Percentiles rank a stretch among this genome's conserved stretches.
Conservation (phyloP, 306 rosid genomes). For the Cicer yamashitae region DNA sequence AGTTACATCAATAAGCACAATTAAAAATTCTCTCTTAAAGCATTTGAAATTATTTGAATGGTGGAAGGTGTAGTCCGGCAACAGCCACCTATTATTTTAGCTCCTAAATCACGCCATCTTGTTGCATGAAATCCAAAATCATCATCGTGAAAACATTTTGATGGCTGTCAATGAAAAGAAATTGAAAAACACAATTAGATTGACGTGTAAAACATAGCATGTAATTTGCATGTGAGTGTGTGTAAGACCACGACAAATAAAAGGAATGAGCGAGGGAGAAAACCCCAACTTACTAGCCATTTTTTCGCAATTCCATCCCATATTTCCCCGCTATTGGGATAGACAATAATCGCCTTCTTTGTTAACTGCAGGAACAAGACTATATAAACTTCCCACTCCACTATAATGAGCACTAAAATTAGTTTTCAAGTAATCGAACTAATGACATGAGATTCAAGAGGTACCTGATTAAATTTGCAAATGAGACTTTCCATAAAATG, state of each 20-base stretch:
- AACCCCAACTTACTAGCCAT: constrained; percentile 72
- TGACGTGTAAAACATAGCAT: constrained; percentile 12
- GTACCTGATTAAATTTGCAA: constrained; percentile 70
- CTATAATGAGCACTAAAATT: constrained; percentile 9
- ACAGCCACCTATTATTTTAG: constrained; percentile 85
- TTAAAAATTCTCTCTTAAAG: constrained; percentile 48
- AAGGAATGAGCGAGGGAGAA: neutral
- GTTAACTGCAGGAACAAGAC: constrained; percentile 63
- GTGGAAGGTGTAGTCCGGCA: constrained; percentile 89
- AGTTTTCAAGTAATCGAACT: neutral
- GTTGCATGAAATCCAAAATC: constrained; percentile 62
- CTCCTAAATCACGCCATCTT: constrained; percentile 82
- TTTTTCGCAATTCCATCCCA: constrained; percentile 90
- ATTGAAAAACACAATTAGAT: neutral
- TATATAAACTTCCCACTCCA: constrained; percentile 12
- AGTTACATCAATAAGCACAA: constrained; percentile 1
- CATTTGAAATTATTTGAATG: constrained; percentile 62
- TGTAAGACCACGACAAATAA: neutral
- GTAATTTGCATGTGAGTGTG: neutral
- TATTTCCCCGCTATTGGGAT: constrained; percentile 86
- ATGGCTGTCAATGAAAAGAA: constrained; percentile 67
- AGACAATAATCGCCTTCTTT: constrained; percentile 72
- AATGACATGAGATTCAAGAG: neutral
- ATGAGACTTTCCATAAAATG: constrained; percentile 74
- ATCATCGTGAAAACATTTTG: constrained; percentile 66